Evolutionary conservation across 2,329 filamentous ascomycete genomes (phyloP).

Genomic region (Aspergillus ruber): DNA sequence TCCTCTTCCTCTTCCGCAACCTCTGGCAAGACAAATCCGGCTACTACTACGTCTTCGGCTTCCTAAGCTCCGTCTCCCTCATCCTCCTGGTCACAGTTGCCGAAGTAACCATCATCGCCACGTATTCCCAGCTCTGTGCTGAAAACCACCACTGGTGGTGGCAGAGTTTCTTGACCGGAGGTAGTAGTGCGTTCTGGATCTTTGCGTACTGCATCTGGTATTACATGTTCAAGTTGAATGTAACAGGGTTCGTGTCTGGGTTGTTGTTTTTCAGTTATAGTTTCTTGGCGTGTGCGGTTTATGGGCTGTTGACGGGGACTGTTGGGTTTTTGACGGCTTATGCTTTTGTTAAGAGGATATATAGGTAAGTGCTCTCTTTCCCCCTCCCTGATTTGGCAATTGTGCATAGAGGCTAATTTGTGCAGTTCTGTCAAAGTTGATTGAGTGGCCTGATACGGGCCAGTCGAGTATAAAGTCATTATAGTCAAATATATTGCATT

Average conservation of each 20-base stretch:
- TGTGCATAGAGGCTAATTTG: too few relatives aligned
- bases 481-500: too few relatives aligned
- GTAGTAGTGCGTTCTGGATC: slow-evolving; percentile 71
- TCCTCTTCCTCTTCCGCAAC: slow-evolving; percentile 80
- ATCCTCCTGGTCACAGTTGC: slow-evolving; percentile 71
- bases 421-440: slow-evolving; percentile 28
- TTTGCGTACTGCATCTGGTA: slow-evolving; percentile 81
- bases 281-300: slow-evolving; percentile 72
- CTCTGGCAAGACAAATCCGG: slow-evolving; percentile 86
- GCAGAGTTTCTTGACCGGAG: slow-evolving; percentile 76
- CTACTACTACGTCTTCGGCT: slow-evolving; percentile 89
- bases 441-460: slow-evolving; percentile 12
- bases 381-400: too few relatives aligned
- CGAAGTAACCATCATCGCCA: slow-evolving; percentile 75
- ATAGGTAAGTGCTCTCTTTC: too few relatives aligned
- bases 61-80: slow-evolving; percentile 65
- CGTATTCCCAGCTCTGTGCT: slow-evolving; percentile 73
- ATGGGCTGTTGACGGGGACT: slow-evolving; percentile 73
- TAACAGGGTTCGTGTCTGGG: slow-evolving; percentile 70
- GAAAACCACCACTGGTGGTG: slow-evolving; percentile 94
- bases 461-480: too few relatives aligned
- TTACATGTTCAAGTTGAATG: slow-evolving; percentile 72
- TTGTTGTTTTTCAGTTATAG: slow-evolving; percentile 82
- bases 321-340: slow-evolving; percentile 80
- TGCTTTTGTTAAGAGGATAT: slow-evolving; percentile 76